A percentile compares a stretch with the other conserved stretches of the same genome.
Evolutionary conservation across 2,329 filamentous ascomycete genomes (phyloP).

Genomic region (Penicillium sp.): DNA sequence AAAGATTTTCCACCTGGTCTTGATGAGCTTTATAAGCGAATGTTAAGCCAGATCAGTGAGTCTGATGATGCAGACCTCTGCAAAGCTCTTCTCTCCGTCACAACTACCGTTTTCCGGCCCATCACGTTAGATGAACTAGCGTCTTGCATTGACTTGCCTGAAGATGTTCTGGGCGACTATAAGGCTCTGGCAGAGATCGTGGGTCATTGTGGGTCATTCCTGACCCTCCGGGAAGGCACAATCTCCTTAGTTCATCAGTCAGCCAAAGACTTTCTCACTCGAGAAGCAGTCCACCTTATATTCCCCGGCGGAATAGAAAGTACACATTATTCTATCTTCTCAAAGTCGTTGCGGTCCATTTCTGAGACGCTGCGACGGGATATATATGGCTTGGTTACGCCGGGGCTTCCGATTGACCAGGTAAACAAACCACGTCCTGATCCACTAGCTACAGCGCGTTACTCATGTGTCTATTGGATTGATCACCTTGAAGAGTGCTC

Average conservation of each 20-base stretch:
- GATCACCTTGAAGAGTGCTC: conserved; percentile 33
- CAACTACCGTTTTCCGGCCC: conserved; percentile 40
- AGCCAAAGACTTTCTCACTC: conserved; percentile 27
- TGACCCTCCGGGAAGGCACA: conserved; percentile 19
- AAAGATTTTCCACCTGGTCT: conserved; percentile 16
- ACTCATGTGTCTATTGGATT: conserved; percentile 42
- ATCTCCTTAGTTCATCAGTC: conserved; percentile 34
- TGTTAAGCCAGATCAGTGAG: conserved; percentile 31
- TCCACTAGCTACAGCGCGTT: conserved; percentile 32
- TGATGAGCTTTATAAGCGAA: conserved; percentile 26
- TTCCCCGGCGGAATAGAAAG: conserved; percentile 31
- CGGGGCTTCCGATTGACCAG: conserved; percentile 21
- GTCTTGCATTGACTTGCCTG: conserved; percentile 1
- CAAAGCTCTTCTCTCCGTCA: conserved; percentile 38
- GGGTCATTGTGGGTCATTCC: conserved; percentile 30
- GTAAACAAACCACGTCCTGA: conserved; percentile 21
- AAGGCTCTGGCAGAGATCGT: conserved; percentile 16
- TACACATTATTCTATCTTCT: conserved; percentile 39
- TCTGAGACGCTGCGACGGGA: not conserved
- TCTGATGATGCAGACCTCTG: conserved; percentile 36
- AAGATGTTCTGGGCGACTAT: not conserved
- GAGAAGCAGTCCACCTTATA: conserved; percentile 17
- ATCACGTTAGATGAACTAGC: conserved; percentile 42
- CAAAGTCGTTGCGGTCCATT: conserved; percentile 32
- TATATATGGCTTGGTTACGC: not conserved